Evolutionary conservation across 257 asterid genomes (phyloP).

Genomic region (Solanum verrucosum): DNA sequence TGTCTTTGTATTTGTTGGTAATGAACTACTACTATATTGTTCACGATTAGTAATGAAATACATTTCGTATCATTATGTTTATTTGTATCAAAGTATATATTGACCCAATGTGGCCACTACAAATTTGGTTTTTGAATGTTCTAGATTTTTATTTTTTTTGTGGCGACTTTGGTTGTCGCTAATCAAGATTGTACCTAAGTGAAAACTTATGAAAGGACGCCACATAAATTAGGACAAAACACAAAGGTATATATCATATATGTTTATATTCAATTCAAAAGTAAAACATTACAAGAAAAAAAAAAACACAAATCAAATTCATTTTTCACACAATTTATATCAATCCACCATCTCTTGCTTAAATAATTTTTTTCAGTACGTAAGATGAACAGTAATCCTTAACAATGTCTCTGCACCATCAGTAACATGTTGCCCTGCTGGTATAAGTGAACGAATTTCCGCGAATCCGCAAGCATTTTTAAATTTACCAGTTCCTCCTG

Average conservation of each 20-base stretch:
- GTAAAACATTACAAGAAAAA: not conserved
- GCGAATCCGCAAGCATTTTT: conserved; percentile 46
- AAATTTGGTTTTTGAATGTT: not conserved
- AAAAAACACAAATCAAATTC: not conserved
- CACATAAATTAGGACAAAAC: not conserved
- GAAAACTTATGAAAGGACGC: not conserved
- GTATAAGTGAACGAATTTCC: conserved; percentile 31
- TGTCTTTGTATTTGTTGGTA: too few relatives aligned
- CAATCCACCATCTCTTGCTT: not conserved
- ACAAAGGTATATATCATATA: not conserved
- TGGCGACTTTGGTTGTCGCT: not conserved
- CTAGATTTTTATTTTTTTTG: not conserved
- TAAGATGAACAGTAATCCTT: conserved; percentile 32
- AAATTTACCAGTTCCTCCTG: conserved; percentile 43
- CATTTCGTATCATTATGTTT: too few relatives aligned
- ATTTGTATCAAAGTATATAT: too few relatives aligned
- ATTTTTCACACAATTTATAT: not conserved
- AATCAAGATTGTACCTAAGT: not conserved
- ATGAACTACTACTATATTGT: too few relatives aligned
- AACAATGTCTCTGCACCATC: conserved; percentile 43
- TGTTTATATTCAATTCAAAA: not conserved
- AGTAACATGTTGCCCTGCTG: conserved; percentile 34
- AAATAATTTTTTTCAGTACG: conserved; percentile 1
- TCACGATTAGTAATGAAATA: too few relatives aligned
- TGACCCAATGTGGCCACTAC: not conserved